Evolutionary conservation across 2,329 filamentous ascomycete genomes (phyloP).

Genomic region (Penicillium sp.): DNA sequence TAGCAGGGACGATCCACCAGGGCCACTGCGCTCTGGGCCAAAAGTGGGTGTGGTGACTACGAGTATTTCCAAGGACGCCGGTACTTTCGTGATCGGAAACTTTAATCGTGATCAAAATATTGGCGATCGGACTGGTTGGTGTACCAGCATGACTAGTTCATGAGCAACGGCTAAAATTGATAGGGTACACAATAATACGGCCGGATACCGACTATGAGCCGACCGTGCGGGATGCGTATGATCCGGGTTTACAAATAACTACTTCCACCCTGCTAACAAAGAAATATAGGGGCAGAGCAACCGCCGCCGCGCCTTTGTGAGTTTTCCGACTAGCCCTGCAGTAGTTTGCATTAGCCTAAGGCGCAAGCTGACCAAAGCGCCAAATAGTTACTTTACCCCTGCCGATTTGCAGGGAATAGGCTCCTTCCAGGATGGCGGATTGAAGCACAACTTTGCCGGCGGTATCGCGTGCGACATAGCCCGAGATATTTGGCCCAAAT

Average conservation of each 20-base stretch:
- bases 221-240: conserved; percentile 16
- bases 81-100: conserved; percentile 21
- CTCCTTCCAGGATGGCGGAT: conserved; percentile 14
- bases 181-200: conserved; percentile 19
- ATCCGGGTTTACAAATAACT: background rate
- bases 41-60: conserved; percentile 20
- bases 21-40: conserved; percentile 2
- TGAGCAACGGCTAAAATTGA: background rate
- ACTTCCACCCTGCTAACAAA: background rate
- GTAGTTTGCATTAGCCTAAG: conserved; percentile 2
- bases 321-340: conserved; percentile 1
- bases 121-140: conserved; percentile 6
- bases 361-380: no score
- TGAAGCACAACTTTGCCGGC: conserved; percentile 17
- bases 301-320: conserved; percentile 20
- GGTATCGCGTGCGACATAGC: conserved; percentile 12
- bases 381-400: conserved; percentile 22
- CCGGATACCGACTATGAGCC: conserved; percentile 11
- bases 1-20: background rate
- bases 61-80: conserved; percentile 20
- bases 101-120: conserved; percentile 15
- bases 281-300: conserved; percentile 18
- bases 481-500: conserved; percentile 18
- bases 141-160: background rate
- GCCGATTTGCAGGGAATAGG: conserved; percentile 13